phyloP scores from a whole-genome alignment of 2,329 filamentous ascomycete genomes.

The Aureobasidium lini region DNA sequence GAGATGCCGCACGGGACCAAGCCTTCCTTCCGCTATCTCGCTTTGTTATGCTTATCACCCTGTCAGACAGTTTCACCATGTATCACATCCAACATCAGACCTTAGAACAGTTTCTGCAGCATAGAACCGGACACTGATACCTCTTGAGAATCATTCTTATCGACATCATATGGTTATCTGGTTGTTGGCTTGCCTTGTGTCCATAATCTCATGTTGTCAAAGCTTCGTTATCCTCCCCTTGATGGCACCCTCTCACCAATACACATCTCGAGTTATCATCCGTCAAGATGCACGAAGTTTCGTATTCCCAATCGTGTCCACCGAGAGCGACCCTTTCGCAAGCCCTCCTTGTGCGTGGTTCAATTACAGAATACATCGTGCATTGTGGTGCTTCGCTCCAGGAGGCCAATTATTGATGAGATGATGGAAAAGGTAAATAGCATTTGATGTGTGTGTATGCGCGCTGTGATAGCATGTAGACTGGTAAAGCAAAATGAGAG shows the following conservation, averaged over 20 bases:
- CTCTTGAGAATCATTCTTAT: too few species aligned
- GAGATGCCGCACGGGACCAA: constrained; percentile 7
- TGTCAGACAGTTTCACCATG: neutral
- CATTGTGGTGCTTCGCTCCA: neutral
- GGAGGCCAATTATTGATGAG: neutral
- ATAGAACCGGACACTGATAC: too few species aligned
- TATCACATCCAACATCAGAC: neutral
- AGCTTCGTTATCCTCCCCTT: too few species aligned
- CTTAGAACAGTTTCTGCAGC: neutral
- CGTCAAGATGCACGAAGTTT: too few species aligned
- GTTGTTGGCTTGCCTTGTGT: too few species aligned
- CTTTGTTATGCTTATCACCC: neutral
- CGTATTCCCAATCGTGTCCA: too few species aligned
- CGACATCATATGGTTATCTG: too few species aligned
- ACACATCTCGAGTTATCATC: too few species aligned
- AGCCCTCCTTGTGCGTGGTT: neutral
- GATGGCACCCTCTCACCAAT: too few species aligned
- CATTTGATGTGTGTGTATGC: neutral
- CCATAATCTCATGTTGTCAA: too few species aligned
- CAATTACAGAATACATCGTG: neutral
- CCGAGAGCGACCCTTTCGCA: too few species aligned
- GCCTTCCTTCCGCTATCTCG: neutral
- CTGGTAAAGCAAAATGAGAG: constrained; percentile 8
- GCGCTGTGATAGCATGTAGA: neutral
- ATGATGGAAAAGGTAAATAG: neutral